Percentiles rank a stretch among this genome's conserved stretches.
Evolutionary conservation across 225 moss, liverwort and hornwort genomes (phyloP).

Genomic region (Sphagnum contortum): DNA sequence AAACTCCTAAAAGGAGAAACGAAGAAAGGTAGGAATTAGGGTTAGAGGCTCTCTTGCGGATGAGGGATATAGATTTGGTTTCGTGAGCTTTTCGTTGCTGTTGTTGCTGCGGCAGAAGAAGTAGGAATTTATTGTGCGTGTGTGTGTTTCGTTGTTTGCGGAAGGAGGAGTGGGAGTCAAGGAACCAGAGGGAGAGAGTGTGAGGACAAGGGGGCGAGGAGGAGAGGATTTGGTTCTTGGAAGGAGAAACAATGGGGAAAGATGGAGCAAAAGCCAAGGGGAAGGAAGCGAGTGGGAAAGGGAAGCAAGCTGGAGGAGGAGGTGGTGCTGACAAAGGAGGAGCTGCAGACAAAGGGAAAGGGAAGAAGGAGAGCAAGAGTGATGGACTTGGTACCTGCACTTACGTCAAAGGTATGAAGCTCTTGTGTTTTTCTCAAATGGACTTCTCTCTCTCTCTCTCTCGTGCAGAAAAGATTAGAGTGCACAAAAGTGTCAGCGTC

Average conservation of each 20-base stretch:
- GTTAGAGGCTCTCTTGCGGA: too few relatives aligned
- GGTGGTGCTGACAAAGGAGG: slow-evolving; percentile 46
- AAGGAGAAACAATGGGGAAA: slow-evolving; percentile 62
- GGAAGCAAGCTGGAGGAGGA: slow-evolving; percentile 40
- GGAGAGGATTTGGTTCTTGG: neutral
- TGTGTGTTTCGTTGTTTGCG: too few relatives aligned
- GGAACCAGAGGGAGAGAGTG: too few relatives aligned
- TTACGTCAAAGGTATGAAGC: slow-evolving; percentile 77
- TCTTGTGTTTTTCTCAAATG: neutral
- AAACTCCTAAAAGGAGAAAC: too few relatives aligned
- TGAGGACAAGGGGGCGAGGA: too few relatives aligned
- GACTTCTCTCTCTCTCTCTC: neutral
- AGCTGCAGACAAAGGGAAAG: slow-evolving; percentile 60
- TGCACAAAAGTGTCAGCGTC: too few relatives aligned
- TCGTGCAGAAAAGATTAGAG: neutral
- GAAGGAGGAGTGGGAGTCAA: too few relatives aligned
- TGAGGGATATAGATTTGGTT: too few relatives aligned
- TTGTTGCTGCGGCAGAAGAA: too few relatives aligned
- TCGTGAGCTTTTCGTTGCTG: too few relatives aligned
- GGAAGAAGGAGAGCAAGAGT: slow-evolving; percentile 60
- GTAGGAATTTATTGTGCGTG: too few relatives aligned
- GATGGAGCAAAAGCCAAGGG: slow-evolving; percentile 58
- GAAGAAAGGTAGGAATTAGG: too few relatives aligned
- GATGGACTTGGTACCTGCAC: slow-evolving; percentile 89
- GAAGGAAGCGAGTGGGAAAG: slow-evolving; percentile 53